Base-by-base conservation (phyloP, 257 asterid species). In the Nicotiana tomentosiformis region DNA sequence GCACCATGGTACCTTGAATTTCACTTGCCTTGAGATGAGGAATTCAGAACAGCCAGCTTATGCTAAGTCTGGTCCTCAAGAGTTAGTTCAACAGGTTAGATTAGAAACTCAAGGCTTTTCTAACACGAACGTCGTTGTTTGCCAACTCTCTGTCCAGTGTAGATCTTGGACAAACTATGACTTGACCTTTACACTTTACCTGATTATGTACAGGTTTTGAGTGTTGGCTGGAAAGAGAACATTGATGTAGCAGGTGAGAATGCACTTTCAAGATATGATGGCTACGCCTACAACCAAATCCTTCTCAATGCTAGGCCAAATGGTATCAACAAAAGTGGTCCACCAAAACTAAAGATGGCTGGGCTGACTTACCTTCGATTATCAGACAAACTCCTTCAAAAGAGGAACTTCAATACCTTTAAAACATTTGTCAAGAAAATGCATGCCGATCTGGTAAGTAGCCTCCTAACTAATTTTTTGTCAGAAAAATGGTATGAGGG, bases 161-260 rank as follows among this genome's bases (percentile, higher is more conserved):
- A 14, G 39, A 74, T 49, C 56, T 58, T 20, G 35, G 74, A 60
- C 32, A 16, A 78, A 78, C 33, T 6, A 16, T 5, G 57, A 39
- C 58, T n/a, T 69, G 11, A 30, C 66, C 14, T 78, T 58, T 60
- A 78, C 72, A 15, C 64, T 49, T 74, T 26, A 26, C 43, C 80
- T 51, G 64, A 74, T 74, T 78, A 30, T 65, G 10, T 60, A 85
- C 87, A 91, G 96, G 98, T 93, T 56, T 80, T 90, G 87, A 92
- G 95, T 64, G 90, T 83, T 1, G 92, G 89, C 68, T 94, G 98
- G 98, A 88, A 68, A 72, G 98, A 94, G 81, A 87, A 88, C 30
- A 80, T 94, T 1, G 93, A 88, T 2, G 94, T 94, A 14, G 98
- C 94, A 0, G 98, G 98, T 43, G 98, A 94, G 83, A 94, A 94